Base-by-base conservation (phyloP, 2,329 filamentous ascomycete genomes). In the Torrubiella hemipterigena region DNA sequence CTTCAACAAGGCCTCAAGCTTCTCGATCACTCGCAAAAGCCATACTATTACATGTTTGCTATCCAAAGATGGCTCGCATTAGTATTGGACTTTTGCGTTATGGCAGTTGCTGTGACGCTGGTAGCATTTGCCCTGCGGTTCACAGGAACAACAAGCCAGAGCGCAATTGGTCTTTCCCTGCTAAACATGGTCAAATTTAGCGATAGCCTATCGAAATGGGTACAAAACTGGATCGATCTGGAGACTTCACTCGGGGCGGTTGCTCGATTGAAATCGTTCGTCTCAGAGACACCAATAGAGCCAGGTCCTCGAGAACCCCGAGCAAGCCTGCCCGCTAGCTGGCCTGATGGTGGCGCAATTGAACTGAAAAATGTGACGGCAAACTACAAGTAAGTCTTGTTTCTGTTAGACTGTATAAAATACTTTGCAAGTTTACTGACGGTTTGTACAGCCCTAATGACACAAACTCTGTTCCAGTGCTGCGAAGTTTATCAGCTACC, bases 321-420 rank as follows among this genome's bases (percentile, higher is more conserved):
- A 24, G n/a, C 36, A 0, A 13, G 25, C 2, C 42, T 45, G 3
- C 35, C 37, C 2, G 31, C 39, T 4, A 33, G 35, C 11, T 56
- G 51, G 51, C 52, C 51, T 0, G 14, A 29, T 2, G 14, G 26
- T 2, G 50, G 52, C 2, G 16, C 14, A 3, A 42, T 58, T 17
- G 38, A 43, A 6, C 43, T 55, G 16, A 23, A 40, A 2, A 37
- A 39, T 8, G 35, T 54, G 1, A 47, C 42, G 7, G 6, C 17
- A 17, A 13, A 35, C 21, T 30, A 13, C 19, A 24, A 24, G 37
- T 39, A 39, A 13, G 37, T 37, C n/a, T n/a, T n/a, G n/a, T n/a
- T n/a, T n/a, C n/a, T 35, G 30, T 24, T 12, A 11, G 6, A 24
- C 11, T 24, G 12, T n/a, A 22, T 22, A 8, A 8, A n/a, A 14